Conservation (phyloP, 441 rosid genomes). For the Erodium texanum region DNA sequence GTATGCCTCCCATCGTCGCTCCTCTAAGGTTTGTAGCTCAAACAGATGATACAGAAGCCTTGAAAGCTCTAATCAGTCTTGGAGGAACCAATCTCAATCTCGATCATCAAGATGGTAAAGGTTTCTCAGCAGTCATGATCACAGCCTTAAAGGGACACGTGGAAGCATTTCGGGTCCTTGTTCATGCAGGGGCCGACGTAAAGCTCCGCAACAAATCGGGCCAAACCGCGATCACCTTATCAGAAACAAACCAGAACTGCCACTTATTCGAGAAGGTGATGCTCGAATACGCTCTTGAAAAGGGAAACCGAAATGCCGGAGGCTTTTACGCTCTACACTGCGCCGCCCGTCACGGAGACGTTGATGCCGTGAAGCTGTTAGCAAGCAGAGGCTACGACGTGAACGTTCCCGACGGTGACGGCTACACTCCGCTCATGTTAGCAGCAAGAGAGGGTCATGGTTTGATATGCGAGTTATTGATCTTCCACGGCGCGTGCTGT, state of each 20-base stretch:
- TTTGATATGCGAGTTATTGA: conserved; percentile 51
- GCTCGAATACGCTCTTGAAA: conserved; percentile 86
- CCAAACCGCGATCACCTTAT: conserved; percentile 63
- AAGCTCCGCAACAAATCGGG: conserved; percentile 59
- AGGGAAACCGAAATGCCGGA: conserved; percentile 55
- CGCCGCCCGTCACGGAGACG: conserved; percentile 83
- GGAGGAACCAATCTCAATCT: conserved; percentile 29
- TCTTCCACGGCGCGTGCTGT: conserved; percentile 53
- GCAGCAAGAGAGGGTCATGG: conserved; percentile 79
- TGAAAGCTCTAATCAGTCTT: conserved; percentile 35
- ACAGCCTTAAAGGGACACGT: conserved; percentile 71
- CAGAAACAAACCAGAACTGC: conserved; percentile 45
- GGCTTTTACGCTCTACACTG: conserved; percentile 88
- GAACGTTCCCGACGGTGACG: conserved; percentile 65
- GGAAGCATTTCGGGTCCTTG: conserved; percentile 62
- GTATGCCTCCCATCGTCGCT: conserved; percentile 53
- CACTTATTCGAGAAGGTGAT: conserved; percentile 83
- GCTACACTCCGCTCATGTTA: conserved; percentile 88
- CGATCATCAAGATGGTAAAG: conserved; percentile 70
- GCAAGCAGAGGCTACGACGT: conserved; percentile 60
- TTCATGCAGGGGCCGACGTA: conserved; percentile 82
- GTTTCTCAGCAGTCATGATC: conserved; percentile 81
- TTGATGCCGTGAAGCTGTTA: conserved; percentile 60
- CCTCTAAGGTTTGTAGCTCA: conserved; percentile 53
- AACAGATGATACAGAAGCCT: conserved; percentile 63